These are phyloP conservation scores for Talaromyces piceae DNA, from an alignment of 2,329 filamentous ascomycete genomes.

Conservation along the genomic window DNA sequence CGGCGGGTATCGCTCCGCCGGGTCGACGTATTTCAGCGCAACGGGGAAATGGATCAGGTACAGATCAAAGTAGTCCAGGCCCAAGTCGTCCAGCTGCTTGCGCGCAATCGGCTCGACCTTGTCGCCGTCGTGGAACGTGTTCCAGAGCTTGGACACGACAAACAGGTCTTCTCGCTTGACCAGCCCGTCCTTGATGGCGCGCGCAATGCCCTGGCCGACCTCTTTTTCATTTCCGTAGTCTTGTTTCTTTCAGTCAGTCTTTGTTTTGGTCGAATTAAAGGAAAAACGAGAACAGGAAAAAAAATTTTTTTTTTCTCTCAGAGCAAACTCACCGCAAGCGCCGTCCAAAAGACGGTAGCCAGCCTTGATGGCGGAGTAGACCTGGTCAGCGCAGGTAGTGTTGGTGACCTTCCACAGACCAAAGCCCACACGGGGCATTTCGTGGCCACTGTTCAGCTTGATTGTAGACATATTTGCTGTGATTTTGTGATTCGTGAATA, in stretches of 20 bases:
- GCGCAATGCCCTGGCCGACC: constrained; percentile 66
- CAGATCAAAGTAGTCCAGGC: constrained; percentile 82
- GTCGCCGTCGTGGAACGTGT: constrained; percentile 78
- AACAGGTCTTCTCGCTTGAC: constrained; percentile 83
- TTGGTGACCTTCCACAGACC: constrained; percentile 76
- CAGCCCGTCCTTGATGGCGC: constrained; percentile 71
- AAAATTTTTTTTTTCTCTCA: background rate
- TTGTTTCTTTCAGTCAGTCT: no score
- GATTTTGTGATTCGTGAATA: background rate
- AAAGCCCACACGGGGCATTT: constrained; percentile 38
- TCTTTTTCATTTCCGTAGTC: constrained; percentile 81
- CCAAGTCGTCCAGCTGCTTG: constrained; percentile 74
- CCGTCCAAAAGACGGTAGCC: constrained; percentile 57
- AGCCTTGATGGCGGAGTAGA: constrained; percentile 64
- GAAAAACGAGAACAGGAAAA: background rate
- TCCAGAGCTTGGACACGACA: constrained; percentile 90
- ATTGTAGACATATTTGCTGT: constrained; percentile 17
- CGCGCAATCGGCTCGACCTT: constrained; percentile 67
- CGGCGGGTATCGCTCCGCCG: constrained; percentile 68
- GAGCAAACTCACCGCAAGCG: constrained; percentile 45
- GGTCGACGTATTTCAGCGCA: constrained; percentile 77
- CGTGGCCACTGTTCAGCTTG: constrained; percentile 22
- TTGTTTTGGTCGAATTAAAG: no score
- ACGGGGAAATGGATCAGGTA: constrained; percentile 88
- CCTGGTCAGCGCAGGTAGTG: constrained; percentile 62